These are phyloP conservation scores for Backusella macrospora DNA, from an alignment of 192 early-diverging fungal species.

Conservation along the genomic window DNA sequence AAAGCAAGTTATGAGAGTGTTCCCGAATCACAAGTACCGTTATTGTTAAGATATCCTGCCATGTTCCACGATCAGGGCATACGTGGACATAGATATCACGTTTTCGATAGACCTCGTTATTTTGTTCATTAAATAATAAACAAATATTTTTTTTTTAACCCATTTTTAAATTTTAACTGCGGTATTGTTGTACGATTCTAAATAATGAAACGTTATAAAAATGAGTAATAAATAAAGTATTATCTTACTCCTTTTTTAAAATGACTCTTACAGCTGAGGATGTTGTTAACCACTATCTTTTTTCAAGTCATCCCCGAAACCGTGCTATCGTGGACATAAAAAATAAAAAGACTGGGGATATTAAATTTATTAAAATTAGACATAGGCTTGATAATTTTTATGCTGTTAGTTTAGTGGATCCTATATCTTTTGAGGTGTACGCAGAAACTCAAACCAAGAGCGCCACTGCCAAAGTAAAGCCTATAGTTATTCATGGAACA, in stretches of 20 bases:
- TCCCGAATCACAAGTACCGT: constrained; percentile 53
- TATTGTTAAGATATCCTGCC: constrained; percentile 63
- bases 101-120: constrained; percentile 78
- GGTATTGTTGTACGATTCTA: constrained; percentile 1
- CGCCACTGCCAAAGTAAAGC: constrained; percentile 6
- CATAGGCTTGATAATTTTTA: constrained; percentile 27
- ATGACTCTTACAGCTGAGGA: constrained; percentile 18
- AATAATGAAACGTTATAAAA: constrained; percentile 7
- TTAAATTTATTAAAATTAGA: constrained; percentile 23
- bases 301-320: constrained; percentile 23
- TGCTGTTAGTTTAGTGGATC: constrained; percentile 30
- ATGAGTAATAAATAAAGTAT: background rate
- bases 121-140: constrained; percentile 43
- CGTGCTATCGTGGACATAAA: constrained; percentile 27
- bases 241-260: constrained; percentile 1
- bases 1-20: constrained; percentile 62
- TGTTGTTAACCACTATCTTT: constrained; percentile 14
- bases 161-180: constrained; percentile 1
- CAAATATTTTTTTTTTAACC: background rate
- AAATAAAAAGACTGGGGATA: constrained; percentile 26
- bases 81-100: constrained; percentile 77
- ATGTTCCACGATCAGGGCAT: constrained; percentile 71
- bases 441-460: constrained; percentile 25
- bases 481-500: constrained; percentile 18
- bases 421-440: constrained; percentile 21